Percentiles rank a stretch among this genome's conserved stretches.
These are phyloP conservation scores for Naematelia encephala DNA, from an alignment of 768 basidiomycete species.

Conservation along the genomic window DNA sequence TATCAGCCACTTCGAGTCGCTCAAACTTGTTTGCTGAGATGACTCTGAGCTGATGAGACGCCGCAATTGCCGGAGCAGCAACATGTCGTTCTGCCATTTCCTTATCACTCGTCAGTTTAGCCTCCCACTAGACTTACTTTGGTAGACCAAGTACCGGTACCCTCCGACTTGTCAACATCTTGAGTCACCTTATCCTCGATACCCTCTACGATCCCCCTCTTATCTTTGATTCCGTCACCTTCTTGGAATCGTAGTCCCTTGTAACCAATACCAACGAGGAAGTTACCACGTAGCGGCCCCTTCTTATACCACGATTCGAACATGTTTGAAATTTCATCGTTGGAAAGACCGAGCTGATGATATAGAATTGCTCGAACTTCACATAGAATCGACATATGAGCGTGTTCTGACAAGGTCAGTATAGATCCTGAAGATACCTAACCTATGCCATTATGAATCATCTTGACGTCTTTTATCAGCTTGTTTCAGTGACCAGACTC, in stretches of 20 bases:
- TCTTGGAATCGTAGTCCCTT: constrained; percentile 42
- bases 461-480: constrained; percentile 42
- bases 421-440: not conserved
- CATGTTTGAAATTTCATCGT: constrained; percentile 44
- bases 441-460: constrained; percentile 50
- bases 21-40: constrained; percentile 45
- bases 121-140: constrained; percentile 7
- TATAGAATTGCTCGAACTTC: constrained; percentile 41
- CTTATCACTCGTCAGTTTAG: constrained; percentile 10
- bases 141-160: constrained; percentile 47
- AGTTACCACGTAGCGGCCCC: constrained; percentile 45
- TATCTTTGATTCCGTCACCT: constrained; percentile 43
- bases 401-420: constrained; percentile 37
- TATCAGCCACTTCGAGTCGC: constrained; percentile 37
- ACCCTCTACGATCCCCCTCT: constrained; percentile 47
- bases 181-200: constrained; percentile 51
- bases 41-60: constrained; percentile 48
- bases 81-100: constrained; percentile 48
- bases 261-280: constrained; percentile 44
- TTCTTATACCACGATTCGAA: constrained; percentile 45
- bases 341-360: constrained; percentile 35
- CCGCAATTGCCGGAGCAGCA: constrained; percentile 47
- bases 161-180: constrained; percentile 48
- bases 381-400: constrained; percentile 43
- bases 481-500: constrained; percentile 17